A percentile compares a stretch with the other conserved stretches of the same genome.
These are phyloP conservation scores for Cladochytrium replicatum DNA, from an alignment of 192 early-diverging fungal genomes.

Conservation along the genomic window DNA sequence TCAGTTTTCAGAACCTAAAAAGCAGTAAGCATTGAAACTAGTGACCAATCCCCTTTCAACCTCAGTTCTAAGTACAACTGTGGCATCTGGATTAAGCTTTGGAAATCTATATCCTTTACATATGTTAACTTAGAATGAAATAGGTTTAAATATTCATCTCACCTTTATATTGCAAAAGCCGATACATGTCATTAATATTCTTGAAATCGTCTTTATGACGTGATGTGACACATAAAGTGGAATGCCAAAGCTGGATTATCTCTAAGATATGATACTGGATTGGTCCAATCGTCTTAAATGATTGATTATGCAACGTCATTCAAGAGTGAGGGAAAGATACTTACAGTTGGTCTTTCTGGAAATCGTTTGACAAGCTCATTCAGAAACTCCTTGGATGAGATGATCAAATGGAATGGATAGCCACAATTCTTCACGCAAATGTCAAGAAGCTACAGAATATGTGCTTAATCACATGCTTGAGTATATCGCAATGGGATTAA, in stretches of 20 bases:
- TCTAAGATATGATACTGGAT: slow-evolving; percentile 81
- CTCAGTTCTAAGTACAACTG: slow-evolving; percentile 45
- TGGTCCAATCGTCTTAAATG: slow-evolving; percentile 38
- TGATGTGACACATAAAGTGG: slow-evolving; percentile 73
- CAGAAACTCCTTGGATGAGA: slow-evolving; percentile 93
- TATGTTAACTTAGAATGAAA: neutral
- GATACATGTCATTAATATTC: slow-evolving; percentile 93
- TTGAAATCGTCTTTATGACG: slow-evolving; percentile 88
- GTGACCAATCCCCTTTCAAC: slow-evolving; percentile 3
- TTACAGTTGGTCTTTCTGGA: slow-evolving; percentile 78
- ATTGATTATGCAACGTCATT: slow-evolving; percentile 1
- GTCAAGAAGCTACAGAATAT: slow-evolving; percentile 80
- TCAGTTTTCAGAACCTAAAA: slow-evolving; percentile 71
- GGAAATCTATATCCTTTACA: slow-evolving; percentile 12
- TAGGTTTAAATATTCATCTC: neutral
- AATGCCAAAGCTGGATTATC: slow-evolving; percentile 90
- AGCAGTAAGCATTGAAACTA: slow-evolving; percentile 1
- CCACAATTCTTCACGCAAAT: slow-evolving; percentile 99
- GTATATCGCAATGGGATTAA: too few relatives aligned
- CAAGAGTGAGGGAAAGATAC: slow-evolving; percentile 2
- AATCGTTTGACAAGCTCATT: slow-evolving; percentile 91
- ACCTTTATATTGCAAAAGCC: slow-evolving; percentile 82
- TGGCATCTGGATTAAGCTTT: slow-evolving; percentile 31
- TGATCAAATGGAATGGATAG: slow-evolving; percentile 91
- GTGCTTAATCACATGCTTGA: too few relatives aligned